phyloP scores from a whole-genome alignment of 2,329 filamentous ascomycete genomes.

The Ceratocystis colombiana region DNA sequence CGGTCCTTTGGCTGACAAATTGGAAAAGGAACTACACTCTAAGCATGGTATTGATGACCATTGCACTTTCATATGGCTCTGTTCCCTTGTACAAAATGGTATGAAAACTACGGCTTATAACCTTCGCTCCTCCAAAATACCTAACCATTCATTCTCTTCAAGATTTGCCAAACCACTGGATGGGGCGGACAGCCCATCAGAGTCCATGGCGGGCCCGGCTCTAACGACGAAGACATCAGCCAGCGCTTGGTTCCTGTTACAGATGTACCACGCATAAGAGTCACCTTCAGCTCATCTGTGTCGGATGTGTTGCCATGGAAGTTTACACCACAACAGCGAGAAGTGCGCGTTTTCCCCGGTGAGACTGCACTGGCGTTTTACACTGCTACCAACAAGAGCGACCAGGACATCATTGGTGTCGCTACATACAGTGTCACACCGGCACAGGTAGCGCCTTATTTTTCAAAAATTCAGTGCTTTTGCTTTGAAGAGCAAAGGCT shows the following conservation, averaged over 20 bases:
- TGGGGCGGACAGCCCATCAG: conserved; percentile 91
- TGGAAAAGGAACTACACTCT: conserved; percentile 57
- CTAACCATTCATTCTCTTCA: conserved; percentile 23
- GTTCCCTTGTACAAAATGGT: conserved; percentile 86
- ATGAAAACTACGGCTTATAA: conserved; percentile 26
- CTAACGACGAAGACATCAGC: conserved; percentile 54
- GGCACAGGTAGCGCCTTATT: conserved; percentile 90
- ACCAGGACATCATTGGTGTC: conserved; percentile 91
- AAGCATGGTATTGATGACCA: conserved; percentile 67
- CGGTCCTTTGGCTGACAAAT: neutral
- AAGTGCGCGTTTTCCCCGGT: conserved; percentile 87
- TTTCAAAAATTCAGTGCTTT: conserved; percentile 99
- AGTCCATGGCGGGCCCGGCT: conserved; percentile 50
- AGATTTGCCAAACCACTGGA: conserved; percentile 77
- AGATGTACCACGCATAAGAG: conserved; percentile 71
- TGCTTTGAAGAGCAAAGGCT: conserved; percentile 96
- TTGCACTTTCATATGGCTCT: conserved; percentile 70
- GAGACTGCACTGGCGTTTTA: conserved; percentile 97
- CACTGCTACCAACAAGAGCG: conserved; percentile 83
- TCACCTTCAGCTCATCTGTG: conserved; percentile 92
- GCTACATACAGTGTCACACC: conserved; percentile 97
- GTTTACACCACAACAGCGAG: conserved; percentile 90
- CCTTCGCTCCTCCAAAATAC: conserved; percentile 2
- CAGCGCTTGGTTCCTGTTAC: conserved; percentile 71
- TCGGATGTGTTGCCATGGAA: conserved; percentile 96